A percentile compares a stretch with the other conserved stretches of the same genome.
Evolutionary conservation across 73 alveolate species (phyloP).

Genomic region (Tetrahymena thermophila): DNA sequence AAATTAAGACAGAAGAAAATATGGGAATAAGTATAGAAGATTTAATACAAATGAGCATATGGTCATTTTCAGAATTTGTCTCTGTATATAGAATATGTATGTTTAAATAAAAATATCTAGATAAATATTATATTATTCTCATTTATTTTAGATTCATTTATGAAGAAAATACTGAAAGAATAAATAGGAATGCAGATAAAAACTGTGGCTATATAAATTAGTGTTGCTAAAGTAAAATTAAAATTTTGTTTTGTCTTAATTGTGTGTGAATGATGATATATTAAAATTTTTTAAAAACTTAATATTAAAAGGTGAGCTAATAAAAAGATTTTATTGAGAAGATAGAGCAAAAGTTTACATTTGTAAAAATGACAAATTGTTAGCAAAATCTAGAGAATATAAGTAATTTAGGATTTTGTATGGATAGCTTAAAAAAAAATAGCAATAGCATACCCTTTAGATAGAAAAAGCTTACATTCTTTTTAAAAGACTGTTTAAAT

Average conservation of each 20-base stretch:
- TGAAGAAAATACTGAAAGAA: background rate
- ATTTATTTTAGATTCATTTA: background rate
- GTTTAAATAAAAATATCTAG: background rate
- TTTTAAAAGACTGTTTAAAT: background rate
- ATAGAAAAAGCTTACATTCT: background rate
- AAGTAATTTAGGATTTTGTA: background rate
- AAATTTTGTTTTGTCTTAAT: background rate
- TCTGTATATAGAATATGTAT: background rate
- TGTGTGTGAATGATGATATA: no score
- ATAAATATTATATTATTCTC: no score
- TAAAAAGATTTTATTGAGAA: background rate
- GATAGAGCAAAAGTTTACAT: background rate
- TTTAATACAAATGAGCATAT: background rate
- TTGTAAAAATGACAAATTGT: background rate
- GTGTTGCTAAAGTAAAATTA: background rate
- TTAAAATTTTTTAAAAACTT: background rate
- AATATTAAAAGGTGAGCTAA: background rate
- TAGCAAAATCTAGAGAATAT: background rate
- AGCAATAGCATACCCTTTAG: background rate
- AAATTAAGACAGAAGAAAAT: background rate
- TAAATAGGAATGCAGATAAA: background rate
- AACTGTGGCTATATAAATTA: background rate
- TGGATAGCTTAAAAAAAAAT: background rate
- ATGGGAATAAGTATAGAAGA: background rate
- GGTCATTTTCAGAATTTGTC: background rate